Evolutionary conservation across 2,329 filamentous ascomycete species (phyloP).

Genomic region (Graphilbum ipis-grandicollis): DNA sequence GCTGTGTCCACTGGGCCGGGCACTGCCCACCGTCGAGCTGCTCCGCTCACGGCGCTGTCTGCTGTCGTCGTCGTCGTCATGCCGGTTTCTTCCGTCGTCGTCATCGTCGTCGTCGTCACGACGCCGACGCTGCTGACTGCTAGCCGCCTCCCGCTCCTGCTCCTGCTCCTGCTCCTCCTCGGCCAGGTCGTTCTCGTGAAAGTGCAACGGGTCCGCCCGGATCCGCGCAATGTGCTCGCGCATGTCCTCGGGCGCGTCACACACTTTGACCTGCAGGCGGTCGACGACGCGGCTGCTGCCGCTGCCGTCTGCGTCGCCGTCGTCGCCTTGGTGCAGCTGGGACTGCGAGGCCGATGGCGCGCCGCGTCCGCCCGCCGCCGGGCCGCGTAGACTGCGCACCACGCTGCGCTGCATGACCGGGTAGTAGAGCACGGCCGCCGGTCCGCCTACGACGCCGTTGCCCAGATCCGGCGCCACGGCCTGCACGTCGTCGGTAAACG

Average conservation of each 20-base stretch:
- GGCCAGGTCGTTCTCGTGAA: constrained; percentile 21
- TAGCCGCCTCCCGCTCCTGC: constrained; percentile 9
- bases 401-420: constrained; percentile 47
- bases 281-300: constrained; percentile 28
- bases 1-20: constrained; percentile 5
- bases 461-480: constrained; percentile 12
- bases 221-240: constrained; percentile 32
- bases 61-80: constrained; percentile 1
- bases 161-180: constrained; percentile 12
- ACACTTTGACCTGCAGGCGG: constrained; percentile 35
- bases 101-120: background rate
- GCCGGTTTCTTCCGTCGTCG: background rate
- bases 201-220: constrained; percentile 33
- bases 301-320: constrained; percentile 15
- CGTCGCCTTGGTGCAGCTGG: constrained; percentile 21
- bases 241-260: constrained; percentile 37
- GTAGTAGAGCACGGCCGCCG: constrained; percentile 49
- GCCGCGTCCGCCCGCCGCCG: constrained; percentile 40
- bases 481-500: constrained; percentile 33
- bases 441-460: constrained; percentile 22
- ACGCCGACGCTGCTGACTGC: background rate
- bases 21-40: constrained; percentile 4
- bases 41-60: constrained; percentile 6
- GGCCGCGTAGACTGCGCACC: constrained; percentile 44
- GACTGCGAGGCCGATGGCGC: constrained; percentile 11